A percentile compares a stretch with the other conserved stretches of the same genome.
phyloP scores from a whole-genome alignment of 2,329 filamentous ascomycete genomes.

The Purpureocillium lavendulum region DNA sequence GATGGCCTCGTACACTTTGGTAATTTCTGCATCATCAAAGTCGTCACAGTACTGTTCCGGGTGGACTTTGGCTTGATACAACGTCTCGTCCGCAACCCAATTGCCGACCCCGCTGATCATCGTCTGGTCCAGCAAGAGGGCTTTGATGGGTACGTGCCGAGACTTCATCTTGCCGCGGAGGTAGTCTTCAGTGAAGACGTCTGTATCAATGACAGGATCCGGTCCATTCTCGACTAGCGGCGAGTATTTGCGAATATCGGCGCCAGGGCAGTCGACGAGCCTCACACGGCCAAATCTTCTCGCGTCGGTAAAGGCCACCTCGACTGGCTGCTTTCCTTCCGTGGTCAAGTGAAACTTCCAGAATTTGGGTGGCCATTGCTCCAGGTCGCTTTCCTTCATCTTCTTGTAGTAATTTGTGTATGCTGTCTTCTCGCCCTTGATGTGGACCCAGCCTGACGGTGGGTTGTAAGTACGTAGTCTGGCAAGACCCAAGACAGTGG shows the following conservation, averaged over 20 bases:
- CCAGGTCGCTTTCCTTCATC: constrained; percentile 48
- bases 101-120: constrained; percentile 92
- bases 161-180: constrained; percentile 60
- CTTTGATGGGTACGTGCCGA: constrained; percentile 83
- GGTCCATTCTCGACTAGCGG: constrained; percentile 90
- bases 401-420: constrained; percentile 80
- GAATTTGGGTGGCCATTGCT: constrained; percentile 77
- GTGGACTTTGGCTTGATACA: constrained; percentile 83
- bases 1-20: constrained; percentile 62
- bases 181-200: constrained; percentile 69
- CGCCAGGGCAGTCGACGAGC: constrained; percentile 70
- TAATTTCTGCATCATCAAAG: constrained; percentile 63
- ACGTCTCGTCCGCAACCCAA: constrained; percentile 92
- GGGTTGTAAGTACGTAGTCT: too few species aligned
- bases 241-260: constrained; percentile 64
- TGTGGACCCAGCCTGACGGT: constrained; percentile 69
- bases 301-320: constrained; percentile 77
- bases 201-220: constrained; percentile 78
- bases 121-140: constrained; percentile 77
- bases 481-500: too few species aligned
- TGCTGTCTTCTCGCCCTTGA: constrained; percentile 66
- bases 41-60: constrained; percentile 90
- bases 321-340: constrained; percentile 38
- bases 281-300: constrained; percentile 72
- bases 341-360: constrained; percentile 79